Base-by-base conservation (phyloP, 768 basidiomycete species). In the Tulasnella sp. region DNA sequence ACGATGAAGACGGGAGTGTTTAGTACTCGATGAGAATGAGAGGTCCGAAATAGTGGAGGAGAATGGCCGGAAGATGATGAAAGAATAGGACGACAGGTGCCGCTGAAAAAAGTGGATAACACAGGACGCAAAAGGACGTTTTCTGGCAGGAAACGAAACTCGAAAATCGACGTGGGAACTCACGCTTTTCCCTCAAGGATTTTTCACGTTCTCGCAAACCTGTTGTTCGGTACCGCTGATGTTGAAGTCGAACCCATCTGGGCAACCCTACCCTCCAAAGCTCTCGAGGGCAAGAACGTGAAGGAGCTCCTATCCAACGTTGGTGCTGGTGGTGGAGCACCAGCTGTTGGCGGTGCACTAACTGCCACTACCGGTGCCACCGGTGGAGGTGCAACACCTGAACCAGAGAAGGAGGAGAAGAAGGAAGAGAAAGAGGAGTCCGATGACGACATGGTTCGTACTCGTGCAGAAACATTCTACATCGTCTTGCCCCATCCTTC, bases 211-310 rank as follows among this genome's bases (percentile, higher is more conserved):
- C n/a, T n/a, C n/a, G n/a, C n/a, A n/a, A n/a, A n/a, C n/a, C n/a
- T n/a, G n/a, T n/a, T n/a, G n/a, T n/a, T 91, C 77, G 81, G 79
- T 72, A 95, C 93, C 70, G 97, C 96, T 69, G 83, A 83, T 72
- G 84, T 94, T 75, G 67, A 69, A 59, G 78, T 97, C 74, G 97
- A 98, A 83, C 87, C 95, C 72, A 98, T 99, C 84, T 98, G 97
- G 97, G 95, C 95, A 73, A 82, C 90, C 16, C 90, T 99, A 78
- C 92, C 98, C 79, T 92, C 96, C 75, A 98, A 97, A 82, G 96
- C 97, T 40, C 89, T 99, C 69, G 95, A 96, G 83, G 96, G 95
- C 78, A 97, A 96, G 87, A 88, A 98, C 84, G 87, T 99, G 78
- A 98, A 94, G 83, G 94, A 95, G 62, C 86, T 98, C 69, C 87